Conservation (phyloP, 441 rosid genomes). For the Corymbia calophylla region DNA sequence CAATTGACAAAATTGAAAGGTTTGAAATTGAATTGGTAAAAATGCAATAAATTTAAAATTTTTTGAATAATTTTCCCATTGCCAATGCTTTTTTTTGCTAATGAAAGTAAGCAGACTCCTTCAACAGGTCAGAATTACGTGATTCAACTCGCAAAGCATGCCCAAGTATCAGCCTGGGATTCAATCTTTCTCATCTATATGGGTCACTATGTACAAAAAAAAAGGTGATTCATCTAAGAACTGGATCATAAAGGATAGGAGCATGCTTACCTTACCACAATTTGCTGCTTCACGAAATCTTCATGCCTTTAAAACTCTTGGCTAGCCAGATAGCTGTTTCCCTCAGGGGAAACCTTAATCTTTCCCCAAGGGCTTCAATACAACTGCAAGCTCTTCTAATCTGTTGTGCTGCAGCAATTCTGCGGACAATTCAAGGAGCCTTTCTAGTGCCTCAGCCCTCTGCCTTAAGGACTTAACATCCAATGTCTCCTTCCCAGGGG, state of each 20-base stretch:
- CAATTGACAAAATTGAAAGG: no score
- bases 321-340: background rate
- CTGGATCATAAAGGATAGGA: background rate
- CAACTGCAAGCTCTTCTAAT: background rate
- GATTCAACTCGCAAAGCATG: constrained; percentile 8
- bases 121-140: background rate
- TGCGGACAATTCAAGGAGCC: background rate
- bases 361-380: background rate
- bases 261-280: background rate
- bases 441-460: background rate
- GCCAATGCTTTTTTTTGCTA: background rate
- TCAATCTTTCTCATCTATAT: constrained; percentile 14
- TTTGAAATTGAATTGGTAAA: no score
- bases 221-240: constrained; percentile 12
- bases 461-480: background rate
- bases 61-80: no score
- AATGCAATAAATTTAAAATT: no score
- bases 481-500: background rate
- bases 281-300: background rate
- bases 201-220: constrained; percentile 35
- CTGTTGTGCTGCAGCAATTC: background rate
- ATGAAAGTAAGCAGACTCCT: background rate
- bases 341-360: background rate
- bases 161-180: constrained; percentile 15
- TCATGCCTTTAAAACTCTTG: background rate